Evolutionary conservation across 169 alveolate species (phyloP).

Genomic region (Cryptosporidium canis): DNA sequence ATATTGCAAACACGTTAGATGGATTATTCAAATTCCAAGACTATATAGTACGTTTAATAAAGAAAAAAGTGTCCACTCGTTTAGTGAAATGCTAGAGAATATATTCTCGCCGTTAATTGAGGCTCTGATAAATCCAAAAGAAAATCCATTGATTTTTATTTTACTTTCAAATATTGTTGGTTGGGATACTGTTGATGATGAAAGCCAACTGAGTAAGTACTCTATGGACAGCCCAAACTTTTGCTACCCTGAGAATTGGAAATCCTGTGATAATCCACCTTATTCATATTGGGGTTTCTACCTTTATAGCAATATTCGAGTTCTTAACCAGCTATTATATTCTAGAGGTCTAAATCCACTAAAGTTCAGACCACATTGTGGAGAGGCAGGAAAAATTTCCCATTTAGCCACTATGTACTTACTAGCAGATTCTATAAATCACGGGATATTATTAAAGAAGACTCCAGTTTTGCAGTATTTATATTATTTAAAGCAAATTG

Average conservation of each 20-base stretch:
- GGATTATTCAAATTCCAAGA: slow-evolving; percentile 92
- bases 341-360: slow-evolving; percentile 84
- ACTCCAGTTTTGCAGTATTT: slow-evolving; percentile 88
- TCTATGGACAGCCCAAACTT: slow-evolving; percentile 77
- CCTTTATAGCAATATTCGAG: slow-evolving; percentile 88
- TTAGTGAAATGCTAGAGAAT: slow-evolving; percentile 85
- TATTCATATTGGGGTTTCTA: slow-evolving; percentile 91
- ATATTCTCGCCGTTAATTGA: slow-evolving; percentile 68
- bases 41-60: slow-evolving; percentile 84
- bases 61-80: slow-evolving; percentile 77
- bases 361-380: slow-evolving; percentile 92
- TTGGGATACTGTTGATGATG: slow-evolving; percentile 89
- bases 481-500: slow-evolving; percentile 89
- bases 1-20: slow-evolving; percentile 80
- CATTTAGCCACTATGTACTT: slow-evolving; percentile 89
- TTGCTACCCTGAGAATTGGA: slow-evolving; percentile 84
- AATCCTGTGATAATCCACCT: slow-evolving; percentile 86
- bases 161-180: slow-evolving; percentile 78
- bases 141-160: slow-evolving; percentile 28
- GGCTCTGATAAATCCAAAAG: slow-evolving; percentile 65
- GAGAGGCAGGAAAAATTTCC: slow-evolving; percentile 90
- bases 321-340: slow-evolving; percentile 85
- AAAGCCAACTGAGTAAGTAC: slow-evolving; percentile 77
- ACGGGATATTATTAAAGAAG: slow-evolving; percentile 86
- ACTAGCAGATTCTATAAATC: slow-evolving; percentile 89